These are phyloP conservation scores for Neotropicomus parvogracilis DNA, from an alignment of 1,284 basidiomycete species.

Conservation along the genomic window DNA sequence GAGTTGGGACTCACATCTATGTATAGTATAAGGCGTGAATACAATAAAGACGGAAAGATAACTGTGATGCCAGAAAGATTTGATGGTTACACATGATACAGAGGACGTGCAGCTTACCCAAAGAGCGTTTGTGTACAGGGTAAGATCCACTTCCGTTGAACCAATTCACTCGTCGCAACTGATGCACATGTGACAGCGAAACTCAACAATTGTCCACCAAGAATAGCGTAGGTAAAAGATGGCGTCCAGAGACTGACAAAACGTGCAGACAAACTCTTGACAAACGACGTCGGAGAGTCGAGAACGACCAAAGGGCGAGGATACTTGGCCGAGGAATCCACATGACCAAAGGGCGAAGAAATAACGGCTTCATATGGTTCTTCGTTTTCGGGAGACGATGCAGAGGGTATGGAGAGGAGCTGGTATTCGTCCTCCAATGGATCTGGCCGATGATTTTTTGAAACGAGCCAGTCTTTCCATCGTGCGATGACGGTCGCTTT, in stretches of 20 bases:
- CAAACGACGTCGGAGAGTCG: constrained; percentile 22
- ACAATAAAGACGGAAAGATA: constrained; percentile 72
- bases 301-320: constrained; percentile 18
- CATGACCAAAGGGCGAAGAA: not conserved
- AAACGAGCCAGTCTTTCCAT: constrained; percentile 23
- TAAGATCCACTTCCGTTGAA: constrained; percentile 62
- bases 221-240: constrained; percentile 27
- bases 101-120: constrained; percentile 47
- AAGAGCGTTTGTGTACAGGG: constrained; percentile 79
- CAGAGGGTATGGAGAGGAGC: constrained; percentile 15
- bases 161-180: constrained; percentile 71
- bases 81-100: not conserved
- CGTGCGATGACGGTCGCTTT: constrained; percentile 12
- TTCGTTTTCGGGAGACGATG: constrained; percentile 5
- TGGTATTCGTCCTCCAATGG: constrained; percentile 25
- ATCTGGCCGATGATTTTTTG: constrained; percentile 11
- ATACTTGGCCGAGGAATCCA: not conserved
- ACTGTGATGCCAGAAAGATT: constrained; percentile 36
- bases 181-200: constrained; percentile 25
- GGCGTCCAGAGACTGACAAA: constrained; percentile 31
- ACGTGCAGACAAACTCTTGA: constrained; percentile 18
- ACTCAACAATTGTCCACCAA: constrained; percentile 29
- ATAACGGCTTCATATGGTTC: constrained; percentile 11
- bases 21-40: constrained; percentile 84
- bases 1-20: constrained; percentile 50